phyloP scores from a whole-genome alignment of 441 rosid genomes.

The Adansonia madagascariensis region DNA sequence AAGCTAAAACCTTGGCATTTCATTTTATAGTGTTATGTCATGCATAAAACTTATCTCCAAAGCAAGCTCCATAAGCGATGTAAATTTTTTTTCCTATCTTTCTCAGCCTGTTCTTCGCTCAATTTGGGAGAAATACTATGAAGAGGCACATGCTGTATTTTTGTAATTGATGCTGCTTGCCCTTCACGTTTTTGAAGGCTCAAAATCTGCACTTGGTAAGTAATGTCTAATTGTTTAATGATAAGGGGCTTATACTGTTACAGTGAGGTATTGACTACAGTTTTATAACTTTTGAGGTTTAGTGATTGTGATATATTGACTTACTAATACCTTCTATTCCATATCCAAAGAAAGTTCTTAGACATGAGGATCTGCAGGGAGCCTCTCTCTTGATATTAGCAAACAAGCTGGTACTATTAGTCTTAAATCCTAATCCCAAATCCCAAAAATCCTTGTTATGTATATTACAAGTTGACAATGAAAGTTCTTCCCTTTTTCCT shows the following conservation, averaged over 20 bases:
- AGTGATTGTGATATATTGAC: background rate
- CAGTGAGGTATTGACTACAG: background rate
- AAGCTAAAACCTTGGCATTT: background rate
- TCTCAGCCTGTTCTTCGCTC: constrained; percentile 88
- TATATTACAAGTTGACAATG: background rate
- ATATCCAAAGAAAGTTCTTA: constrained; percentile 78
- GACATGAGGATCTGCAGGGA: constrained; percentile 93
- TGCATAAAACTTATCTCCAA: background rate
- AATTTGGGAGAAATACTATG: constrained; percentile 98
- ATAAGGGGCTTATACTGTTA: constrained; percentile 6
- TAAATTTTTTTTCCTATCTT: background rate
- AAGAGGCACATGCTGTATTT: constrained; percentile 96
- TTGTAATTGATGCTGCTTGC: constrained; percentile 85
- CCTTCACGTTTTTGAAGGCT: constrained; percentile 82
- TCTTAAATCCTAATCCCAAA: background rate
- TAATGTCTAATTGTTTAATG: background rate
- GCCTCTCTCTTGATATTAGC: constrained; percentile 90
- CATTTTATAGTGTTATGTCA: background rate
- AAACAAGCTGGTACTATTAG: constrained; percentile 79
- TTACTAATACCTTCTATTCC: constrained; percentile 27
- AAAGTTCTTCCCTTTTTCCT: background rate
- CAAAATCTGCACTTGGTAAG: constrained; percentile 89
- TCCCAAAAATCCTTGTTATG: background rate
- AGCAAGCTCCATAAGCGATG: background rate
- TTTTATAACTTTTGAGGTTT: constrained; percentile 9